These are phyloP conservation scores for Clavispora phyllophila DNA, from an alignment of 805 yeast species.

Conservation along the genomic window DNA sequence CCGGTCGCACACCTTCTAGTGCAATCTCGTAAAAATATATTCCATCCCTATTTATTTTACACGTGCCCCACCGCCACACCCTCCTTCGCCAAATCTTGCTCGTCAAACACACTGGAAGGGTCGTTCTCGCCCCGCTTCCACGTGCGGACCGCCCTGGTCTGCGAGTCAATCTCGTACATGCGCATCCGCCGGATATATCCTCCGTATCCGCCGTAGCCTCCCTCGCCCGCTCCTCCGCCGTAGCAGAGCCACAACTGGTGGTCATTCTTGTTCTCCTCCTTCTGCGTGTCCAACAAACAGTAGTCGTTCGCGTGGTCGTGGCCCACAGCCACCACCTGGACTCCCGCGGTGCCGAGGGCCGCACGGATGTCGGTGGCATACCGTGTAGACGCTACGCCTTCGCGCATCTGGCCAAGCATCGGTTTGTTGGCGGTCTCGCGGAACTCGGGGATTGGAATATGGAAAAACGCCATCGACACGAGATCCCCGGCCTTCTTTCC, in stretches of 20 bases:
- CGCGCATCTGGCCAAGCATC: slow-evolving; percentile 61
- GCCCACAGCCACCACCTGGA: slow-evolving; percentile 74
- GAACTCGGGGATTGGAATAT: slow-evolving; percentile 89
- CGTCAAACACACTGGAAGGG: slow-evolving; percentile 45
- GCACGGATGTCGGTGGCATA: slow-evolving; percentile 64
- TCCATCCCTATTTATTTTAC: too few species aligned
- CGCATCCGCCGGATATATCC: slow-evolving; percentile 80
- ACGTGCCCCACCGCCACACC: slow-evolving; percentile 5
- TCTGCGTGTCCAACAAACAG: slow-evolving; percentile 55
- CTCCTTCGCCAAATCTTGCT: slow-evolving; percentile 37
- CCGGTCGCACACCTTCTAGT: too few species aligned
- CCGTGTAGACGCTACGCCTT: slow-evolving; percentile 74
- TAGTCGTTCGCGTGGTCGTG: slow-evolving; percentile 96
- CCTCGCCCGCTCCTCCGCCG: slow-evolving; percentile 93
- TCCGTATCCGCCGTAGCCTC: slow-evolving; percentile 93
- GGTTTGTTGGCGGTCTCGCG: slow-evolving; percentile 40
- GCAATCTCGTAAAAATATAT: too few species aligned
- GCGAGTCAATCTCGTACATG: slow-evolving; percentile 59
- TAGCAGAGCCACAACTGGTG: slow-evolving; percentile 76
- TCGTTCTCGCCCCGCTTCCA: slow-evolving; percentile 72
- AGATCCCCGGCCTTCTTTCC: slow-evolving; percentile 32
- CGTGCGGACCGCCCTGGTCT: slow-evolving; percentile 43
- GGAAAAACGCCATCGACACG: slow-evolving; percentile 86
- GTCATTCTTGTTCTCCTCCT: slow-evolving; percentile 20
- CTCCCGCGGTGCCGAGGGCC: slow-evolving; percentile 59